These are phyloP conservation scores for Cryphonectria naterciae DNA, from an alignment of 2,329 filamentous ascomycete species.

Conservation along the genomic window DNA sequence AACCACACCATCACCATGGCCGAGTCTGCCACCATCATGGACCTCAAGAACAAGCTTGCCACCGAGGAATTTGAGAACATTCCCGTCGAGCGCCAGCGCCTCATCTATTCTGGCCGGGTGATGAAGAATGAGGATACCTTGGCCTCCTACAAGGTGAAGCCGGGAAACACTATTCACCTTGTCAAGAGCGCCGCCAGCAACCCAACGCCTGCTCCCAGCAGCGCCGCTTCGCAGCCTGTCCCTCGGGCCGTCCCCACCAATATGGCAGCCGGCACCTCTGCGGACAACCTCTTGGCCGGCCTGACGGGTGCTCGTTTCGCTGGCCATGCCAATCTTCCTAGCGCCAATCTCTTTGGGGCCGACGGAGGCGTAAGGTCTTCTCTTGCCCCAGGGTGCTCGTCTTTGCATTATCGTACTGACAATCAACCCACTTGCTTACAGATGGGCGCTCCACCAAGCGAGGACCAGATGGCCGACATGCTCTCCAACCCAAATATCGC, in stretches of 20 bases:
- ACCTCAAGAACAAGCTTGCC: constrained; percentile 89
- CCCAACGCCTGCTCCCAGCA: constrained; percentile 49
- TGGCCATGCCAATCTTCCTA: constrained; percentile 86
- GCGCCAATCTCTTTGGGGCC: constrained; percentile 85
- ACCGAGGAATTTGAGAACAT: constrained; percentile 82
- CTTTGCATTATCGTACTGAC: constrained; percentile 26
- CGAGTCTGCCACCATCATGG: constrained; percentile 74
- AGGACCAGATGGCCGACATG: constrained; percentile 82
- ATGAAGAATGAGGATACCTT: constrained; percentile 93
- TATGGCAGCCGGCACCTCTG: constrained; percentile 75
- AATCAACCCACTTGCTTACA: constrained; percentile 44
- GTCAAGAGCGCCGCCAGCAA: constrained; percentile 97
- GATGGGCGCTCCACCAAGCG: constrained; percentile 87
- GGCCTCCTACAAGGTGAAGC: constrained; percentile 89
- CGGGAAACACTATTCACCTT: constrained; percentile 92
- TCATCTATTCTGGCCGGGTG: constrained; percentile 97
- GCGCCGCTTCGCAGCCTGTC: constrained; percentile 49
- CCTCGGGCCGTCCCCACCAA: constrained; percentile 71
- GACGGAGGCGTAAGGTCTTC: constrained; percentile 80
- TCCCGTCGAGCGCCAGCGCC: constrained; percentile 82
- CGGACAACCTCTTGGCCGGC: constrained; percentile 87
- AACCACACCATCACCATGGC: constrained; percentile 83
- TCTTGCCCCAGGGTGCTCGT: constrained; percentile 3
- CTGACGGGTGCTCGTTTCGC: constrained; percentile 93
- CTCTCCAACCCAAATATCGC: constrained; percentile 52